Evolutionary conservation across 768 basidiomycete genomes (phyloP).

Genomic region (Boletus subcaerulescens): DNA sequence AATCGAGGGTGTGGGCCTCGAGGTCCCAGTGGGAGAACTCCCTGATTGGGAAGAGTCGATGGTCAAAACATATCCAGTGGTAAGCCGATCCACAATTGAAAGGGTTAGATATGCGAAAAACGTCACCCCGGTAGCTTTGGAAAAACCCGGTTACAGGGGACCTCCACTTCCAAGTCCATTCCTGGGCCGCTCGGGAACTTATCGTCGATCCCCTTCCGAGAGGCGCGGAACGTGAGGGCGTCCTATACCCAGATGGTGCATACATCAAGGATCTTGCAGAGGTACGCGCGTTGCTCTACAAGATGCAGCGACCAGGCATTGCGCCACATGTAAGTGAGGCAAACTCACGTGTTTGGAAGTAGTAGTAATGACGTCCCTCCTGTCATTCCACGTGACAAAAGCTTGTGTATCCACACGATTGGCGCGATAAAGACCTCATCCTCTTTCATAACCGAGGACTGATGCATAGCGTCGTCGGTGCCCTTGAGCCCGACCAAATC

Average conservation of each 20-base stretch:
- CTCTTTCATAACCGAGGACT: constrained; percentile 72
- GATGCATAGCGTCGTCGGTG: constrained; percentile 65
- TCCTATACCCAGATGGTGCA: constrained; percentile 80
- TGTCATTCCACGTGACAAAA: neutral
- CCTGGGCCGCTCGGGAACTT: constrained; percentile 63
- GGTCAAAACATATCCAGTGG: constrained; percentile 68
- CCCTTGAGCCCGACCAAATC: constrained; percentile 47
- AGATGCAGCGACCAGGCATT: constrained; percentile 76
- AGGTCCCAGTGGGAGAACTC: constrained; percentile 62
- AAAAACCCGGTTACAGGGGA: constrained; percentile 86
- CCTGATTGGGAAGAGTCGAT: constrained; percentile 77
- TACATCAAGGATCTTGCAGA: constrained; percentile 67
- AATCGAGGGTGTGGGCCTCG: constrained; percentile 72
- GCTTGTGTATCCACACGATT: constrained; percentile 89
- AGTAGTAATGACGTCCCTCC: neutral
- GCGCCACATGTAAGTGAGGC: neutral
- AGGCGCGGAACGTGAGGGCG: constrained; percentile 51
- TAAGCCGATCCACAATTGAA: constrained; percentile 20
- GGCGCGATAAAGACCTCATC: constrained; percentile 55
- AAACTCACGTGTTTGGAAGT: too few relatives aligned
- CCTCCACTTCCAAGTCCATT: constrained; percentile 89
- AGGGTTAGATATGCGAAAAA: neutral
- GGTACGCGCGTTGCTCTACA: constrained; percentile 73
- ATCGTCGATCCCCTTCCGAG: constrained; percentile 67
- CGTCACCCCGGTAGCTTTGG: constrained; percentile 55